Evolutionary conservation across 1,284 basidiomycete genomes (phyloP).

Genomic region (Cronartium ribicola): DNA sequence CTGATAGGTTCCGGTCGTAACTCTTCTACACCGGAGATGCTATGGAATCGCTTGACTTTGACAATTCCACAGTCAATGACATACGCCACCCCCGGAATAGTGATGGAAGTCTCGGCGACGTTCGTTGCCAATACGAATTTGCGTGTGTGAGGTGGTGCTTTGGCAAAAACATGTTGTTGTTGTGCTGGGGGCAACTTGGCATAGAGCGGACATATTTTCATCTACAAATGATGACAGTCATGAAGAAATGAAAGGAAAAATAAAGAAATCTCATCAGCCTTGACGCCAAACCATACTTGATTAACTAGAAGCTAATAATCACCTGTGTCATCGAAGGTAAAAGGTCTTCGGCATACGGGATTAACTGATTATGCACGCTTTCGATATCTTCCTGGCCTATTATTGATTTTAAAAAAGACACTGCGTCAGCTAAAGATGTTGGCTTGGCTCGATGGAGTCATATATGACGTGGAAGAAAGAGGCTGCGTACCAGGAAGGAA

Average conservation of each 20-base stretch:
- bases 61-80: constrained; percentile 93
- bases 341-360: constrained; percentile 55
- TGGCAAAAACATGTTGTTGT: constrained; percentile 72
- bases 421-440: no score
- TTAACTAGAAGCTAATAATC: neutral
- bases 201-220: constrained; percentile 73
- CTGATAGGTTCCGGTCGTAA: constrained; percentile 63
- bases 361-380: constrained; percentile 69
- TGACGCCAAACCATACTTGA: constrained; percentile 46
- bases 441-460: neutral
- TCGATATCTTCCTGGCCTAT: constrained; percentile 95
- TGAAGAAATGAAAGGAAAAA: constrained; percentile 7
- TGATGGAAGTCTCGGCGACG: constrained; percentile 97
- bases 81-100: constrained; percentile 90
- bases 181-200: constrained; percentile 73
- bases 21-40: constrained; percentile 59
- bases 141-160: constrained; percentile 66
- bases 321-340: constrained; percentile 44
- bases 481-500: constrained; percentile 71
- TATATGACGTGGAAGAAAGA: neutral
- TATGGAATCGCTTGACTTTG: constrained; percentile 81
- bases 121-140: constrained; percentile 92
- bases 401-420: neutral
- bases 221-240: constrained; percentile 56
- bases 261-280: constrained; percentile 53